Evolutionary conservation across 1,284 basidiomycete species (phyloP), one percentile per base, ranked within the genome.

Genomic region (Hypsizygus ulmarius): DNA sequence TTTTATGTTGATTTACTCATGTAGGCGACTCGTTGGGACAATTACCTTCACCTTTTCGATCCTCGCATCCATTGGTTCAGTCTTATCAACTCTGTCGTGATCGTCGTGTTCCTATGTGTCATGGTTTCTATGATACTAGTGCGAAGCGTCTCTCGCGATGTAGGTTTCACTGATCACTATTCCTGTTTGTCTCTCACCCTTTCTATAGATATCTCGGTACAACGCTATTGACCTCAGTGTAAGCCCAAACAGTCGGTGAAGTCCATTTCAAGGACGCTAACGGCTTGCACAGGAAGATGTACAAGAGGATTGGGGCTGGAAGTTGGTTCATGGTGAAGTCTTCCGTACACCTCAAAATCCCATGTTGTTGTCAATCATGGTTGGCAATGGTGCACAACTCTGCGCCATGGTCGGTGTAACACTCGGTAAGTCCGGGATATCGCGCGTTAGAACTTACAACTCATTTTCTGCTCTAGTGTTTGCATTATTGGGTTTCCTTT

Each of bases 231-330:
- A 97, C 66, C 72, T 96, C 28, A 90, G 86, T 57, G 91, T 90
- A 63, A 56, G 82, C 61, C 7, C n/a, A 7, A 25, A 25, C 7
- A 7, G 32, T 54, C 32, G 16, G 3, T 36, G 37, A 18, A 5
- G 30, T 21, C 3, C 12, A 15, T 21, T 15, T 44, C 27, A 25
- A 21, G 39, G 19, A 34, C 18, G 40, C 29, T 50, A 52, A 62
- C 25, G 11, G 18, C 32, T 48, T 39, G 39, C 36, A 51, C 59
- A 92, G 83, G 95, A 98, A 66, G 94, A 97, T 59, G 90, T 97
- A 0, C 94, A 97, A 70, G 94, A 97, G 69, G 96, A 99, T 61
- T 97, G 90, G 77, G 96, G 96, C 3, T 99, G 96, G 96, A 98
- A 98, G 63, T 79, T 96, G 14, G 83, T 98, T 8, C 94, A 97